Conservation (phyloP, 1,139 yeast genomes). For the Geotrichum aggregatum region DNA sequence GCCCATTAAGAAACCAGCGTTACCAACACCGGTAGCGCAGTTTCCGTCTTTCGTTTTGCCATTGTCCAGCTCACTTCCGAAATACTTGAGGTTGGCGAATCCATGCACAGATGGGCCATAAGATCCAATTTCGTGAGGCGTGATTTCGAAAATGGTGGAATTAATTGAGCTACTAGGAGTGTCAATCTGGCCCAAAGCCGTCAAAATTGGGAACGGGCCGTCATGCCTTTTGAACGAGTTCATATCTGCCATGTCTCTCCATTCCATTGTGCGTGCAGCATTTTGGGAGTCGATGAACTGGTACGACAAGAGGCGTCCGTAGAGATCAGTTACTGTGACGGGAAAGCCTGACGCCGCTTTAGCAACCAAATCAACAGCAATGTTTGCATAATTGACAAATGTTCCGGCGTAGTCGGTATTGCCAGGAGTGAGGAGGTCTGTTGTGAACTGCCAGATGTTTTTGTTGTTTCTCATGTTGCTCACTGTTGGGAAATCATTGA, state of each 20-base stretch:
- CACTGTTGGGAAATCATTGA: slow-evolving; percentile 76
- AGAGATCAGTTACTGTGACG: slow-evolving; percentile 67
- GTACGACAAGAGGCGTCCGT: slow-evolving; percentile 80
- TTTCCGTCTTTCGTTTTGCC: slow-evolving; percentile 43
- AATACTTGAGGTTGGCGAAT: slow-evolving; percentile 63
- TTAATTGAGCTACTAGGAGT: slow-evolving; percentile 51
- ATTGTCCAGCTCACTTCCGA: slow-evolving; percentile 62
- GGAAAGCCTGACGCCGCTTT: slow-evolving; percentile 69
- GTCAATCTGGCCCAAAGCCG: slow-evolving; percentile 64
- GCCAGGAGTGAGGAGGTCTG: slow-evolving; percentile 32
- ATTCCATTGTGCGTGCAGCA: slow-evolving; percentile 60
- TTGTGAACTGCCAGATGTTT: slow-evolving; percentile 63
- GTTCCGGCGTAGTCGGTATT: slow-evolving; percentile 35
- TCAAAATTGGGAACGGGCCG: slow-evolving; percentile 82
- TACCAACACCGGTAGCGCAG: slow-evolving; percentile 62
- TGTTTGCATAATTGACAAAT: slow-evolving; percentile 45
- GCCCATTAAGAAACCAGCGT: slow-evolving; percentile 68
- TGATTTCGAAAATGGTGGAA: slow-evolving; percentile 73
- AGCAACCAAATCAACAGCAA: slow-evolving; percentile 47
- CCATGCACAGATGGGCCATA: slow-evolving; percentile 76
- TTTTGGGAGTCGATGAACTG: slow-evolving; percentile 55
- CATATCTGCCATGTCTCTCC: slow-evolving; percentile 56
- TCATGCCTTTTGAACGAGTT: slow-evolving; percentile 51
- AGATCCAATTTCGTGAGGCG: slow-evolving; percentile 80
- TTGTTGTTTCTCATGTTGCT: slow-evolving; percentile 49